phyloP scores from a whole-genome alignment of 73 alveolate species.

The Paramecium sexaurelia region DNA sequence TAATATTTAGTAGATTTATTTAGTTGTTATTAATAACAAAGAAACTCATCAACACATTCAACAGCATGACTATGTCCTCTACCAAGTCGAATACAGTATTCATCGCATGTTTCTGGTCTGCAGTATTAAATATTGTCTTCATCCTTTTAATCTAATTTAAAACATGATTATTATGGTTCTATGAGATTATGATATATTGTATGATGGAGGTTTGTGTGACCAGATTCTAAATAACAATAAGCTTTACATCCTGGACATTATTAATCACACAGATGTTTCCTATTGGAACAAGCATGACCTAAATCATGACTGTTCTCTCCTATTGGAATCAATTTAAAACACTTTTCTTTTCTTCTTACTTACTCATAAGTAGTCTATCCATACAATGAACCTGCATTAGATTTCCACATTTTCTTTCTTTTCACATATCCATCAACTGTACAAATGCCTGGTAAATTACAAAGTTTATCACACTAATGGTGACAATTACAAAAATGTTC shows the following conservation, averaged over 20 bases:
- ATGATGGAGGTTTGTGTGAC: slow-evolving; percentile 18
- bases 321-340: neutral
- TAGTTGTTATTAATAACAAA: neutral
- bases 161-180: neutral
- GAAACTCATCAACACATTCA: neutral
- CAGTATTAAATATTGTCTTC: neutral
- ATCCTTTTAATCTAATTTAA: neutral
- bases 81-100: neutral
- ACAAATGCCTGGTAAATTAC: slow-evolving; percentile 27
- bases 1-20: neutral
- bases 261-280: neutral
- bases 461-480: slow-evolving; percentile 22
- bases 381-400: neutral
- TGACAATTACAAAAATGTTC: slow-evolving; percentile 31
- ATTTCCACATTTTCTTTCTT: slow-evolving; percentile 1
- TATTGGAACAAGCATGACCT: neutral
- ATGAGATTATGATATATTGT: neutral
- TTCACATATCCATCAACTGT: neutral
- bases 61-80: neutral
- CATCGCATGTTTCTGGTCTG: slow-evolving; percentile 36
- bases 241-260: slow-evolving; percentile 42
- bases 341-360: neutral
- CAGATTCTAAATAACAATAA: slow-evolving; percentile 35
- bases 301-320: neutral
- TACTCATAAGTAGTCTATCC: neutral